These are phyloP conservation scores for Microthlaspi erraticum DNA, from an alignment of 345 rosid genomes.

Conservation along the genomic window DNA sequence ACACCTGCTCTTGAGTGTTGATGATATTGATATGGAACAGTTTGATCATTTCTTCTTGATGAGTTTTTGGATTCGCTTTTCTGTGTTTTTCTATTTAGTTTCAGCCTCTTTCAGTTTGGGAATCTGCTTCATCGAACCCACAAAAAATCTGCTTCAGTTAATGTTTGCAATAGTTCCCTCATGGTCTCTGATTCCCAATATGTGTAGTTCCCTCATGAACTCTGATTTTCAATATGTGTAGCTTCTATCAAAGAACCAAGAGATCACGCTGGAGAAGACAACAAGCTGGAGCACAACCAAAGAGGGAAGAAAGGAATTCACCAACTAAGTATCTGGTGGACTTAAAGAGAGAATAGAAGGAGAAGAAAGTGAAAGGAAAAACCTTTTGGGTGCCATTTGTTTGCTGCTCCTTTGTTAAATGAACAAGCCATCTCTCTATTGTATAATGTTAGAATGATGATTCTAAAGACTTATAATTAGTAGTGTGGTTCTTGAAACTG, in stretches of 20 bases:
- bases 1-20: too few species aligned
- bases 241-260: conserved; percentile 62
- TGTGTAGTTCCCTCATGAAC: too few species aligned
- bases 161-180: too few species aligned
- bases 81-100: too few species aligned
- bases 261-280: conserved; percentile 64
- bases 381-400: conserved; percentile 85
- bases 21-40: too few species aligned
- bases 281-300: conserved; percentile 66
- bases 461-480: conserved; percentile 1
- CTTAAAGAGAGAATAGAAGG: conserved; percentile 75
- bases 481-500: conserved; percentile 28
- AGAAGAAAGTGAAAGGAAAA: conserved; percentile 81
- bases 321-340: conserved; percentile 72
- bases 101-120: too few species aligned
- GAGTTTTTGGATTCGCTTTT: too few species aligned
- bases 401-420: conserved; percentile 78
- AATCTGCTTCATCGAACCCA: too few species aligned
- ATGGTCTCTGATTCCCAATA: too few species aligned
- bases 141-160: too few species aligned
- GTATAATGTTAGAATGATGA: conserved; percentile 35
- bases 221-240: too few species aligned
- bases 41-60: too few species aligned
- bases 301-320: conserved; percentile 63
- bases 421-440: conserved; percentile 11